Conservation (phyloP, 2,329 filamentous ascomycete genomes). For the Cladosporium austrohemisphaericum region DNA sequence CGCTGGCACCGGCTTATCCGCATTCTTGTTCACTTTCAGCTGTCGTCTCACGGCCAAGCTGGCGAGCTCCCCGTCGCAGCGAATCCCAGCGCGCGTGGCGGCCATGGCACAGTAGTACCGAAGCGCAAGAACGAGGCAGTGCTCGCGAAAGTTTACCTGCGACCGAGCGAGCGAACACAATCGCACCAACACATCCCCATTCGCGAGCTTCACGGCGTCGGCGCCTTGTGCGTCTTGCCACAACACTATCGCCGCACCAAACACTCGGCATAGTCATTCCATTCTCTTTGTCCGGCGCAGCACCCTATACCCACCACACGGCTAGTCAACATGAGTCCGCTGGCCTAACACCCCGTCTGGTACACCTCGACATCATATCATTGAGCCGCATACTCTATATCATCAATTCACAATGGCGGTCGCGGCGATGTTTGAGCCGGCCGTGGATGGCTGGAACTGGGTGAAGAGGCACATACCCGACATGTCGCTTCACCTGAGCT, state of each 20-base stretch:
- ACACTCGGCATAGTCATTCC: neutral
- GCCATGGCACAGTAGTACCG: conserved; percentile 8
- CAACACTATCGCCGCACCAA: neutral
- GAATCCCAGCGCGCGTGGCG: conserved; percentile 1
- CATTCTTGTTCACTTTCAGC: too few species aligned
- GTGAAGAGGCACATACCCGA: conserved; percentile 19
- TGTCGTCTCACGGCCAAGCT: too few species aligned
- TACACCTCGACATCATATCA: neutral
- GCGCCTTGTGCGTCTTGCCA: neutral
- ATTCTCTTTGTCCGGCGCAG: neutral
- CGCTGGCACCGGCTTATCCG: too few species aligned
- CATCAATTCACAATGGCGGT: neutral
- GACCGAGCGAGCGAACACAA: neutral
- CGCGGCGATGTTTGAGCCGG: conserved; percentile 20
- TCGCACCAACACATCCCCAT: neutral
- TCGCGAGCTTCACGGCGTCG: neutral
- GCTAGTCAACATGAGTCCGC: conserved; percentile 1
- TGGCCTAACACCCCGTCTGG: neutral
- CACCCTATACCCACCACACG: neutral
- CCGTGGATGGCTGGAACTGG: conserved; percentile 21
- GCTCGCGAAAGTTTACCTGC: neutral
- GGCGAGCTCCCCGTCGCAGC: too few species aligned
- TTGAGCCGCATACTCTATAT: too few species aligned
- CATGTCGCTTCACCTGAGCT: conserved; percentile 25
- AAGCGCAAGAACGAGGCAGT: conserved; percentile 10